Evolutionary conservation across 2,329 filamentous ascomycete species (phyloP).

Genomic region (Blastomyces silverae): DNA sequence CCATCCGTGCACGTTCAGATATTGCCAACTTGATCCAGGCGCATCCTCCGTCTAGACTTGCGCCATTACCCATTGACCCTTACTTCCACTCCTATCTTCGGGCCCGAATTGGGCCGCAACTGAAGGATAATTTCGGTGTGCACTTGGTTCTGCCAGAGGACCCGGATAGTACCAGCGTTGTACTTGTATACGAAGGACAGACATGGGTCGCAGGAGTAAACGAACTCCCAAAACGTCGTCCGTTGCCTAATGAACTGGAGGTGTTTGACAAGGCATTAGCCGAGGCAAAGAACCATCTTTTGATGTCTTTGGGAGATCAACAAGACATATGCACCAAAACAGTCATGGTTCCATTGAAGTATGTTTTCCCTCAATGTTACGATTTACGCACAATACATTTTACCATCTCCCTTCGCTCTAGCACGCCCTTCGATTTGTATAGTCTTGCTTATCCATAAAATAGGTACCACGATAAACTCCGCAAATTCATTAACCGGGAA

Average conservation of each 20-base stretch:
- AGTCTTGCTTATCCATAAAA: constrained; percentile 9
- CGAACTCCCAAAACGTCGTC: constrained; percentile 50
- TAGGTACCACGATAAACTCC: constrained; percentile 57
- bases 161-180: constrained; percentile 37
- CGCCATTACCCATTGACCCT: constrained; percentile 42
- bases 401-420: no score
- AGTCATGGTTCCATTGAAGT: constrained; percentile 50
- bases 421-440: not conserved
- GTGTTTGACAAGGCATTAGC: constrained; percentile 53
- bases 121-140: constrained; percentile 43
- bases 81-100: constrained; percentile 46
- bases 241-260: constrained; percentile 49
- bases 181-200: constrained; percentile 47
- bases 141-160: constrained; percentile 45
- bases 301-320: constrained; percentile 49
- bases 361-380: constrained; percentile 19
- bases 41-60: constrained; percentile 42
- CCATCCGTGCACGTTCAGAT: constrained; percentile 45
- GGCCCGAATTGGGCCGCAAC: constrained; percentile 33
- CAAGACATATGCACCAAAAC: constrained; percentile 50
- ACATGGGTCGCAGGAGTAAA: constrained; percentile 35
- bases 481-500: constrained; percentile 52
- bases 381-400: not conserved
- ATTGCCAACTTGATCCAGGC: constrained; percentile 46
- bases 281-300: constrained; percentile 53